Base-by-base conservation (phyloP, 2,329 filamentous ascomycete species). In the Atkinsonella hypoxylon region DNA sequence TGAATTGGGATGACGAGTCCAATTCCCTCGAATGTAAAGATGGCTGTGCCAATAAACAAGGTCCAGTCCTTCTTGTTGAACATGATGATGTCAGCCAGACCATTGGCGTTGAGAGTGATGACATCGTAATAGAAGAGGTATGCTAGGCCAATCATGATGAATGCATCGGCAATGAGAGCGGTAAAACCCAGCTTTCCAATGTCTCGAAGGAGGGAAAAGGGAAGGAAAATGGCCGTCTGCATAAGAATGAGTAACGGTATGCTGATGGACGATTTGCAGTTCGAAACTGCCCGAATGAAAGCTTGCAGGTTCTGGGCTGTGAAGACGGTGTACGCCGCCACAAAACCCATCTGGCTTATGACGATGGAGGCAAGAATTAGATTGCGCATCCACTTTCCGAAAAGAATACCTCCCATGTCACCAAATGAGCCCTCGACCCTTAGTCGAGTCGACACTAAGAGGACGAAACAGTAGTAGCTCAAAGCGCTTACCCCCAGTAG, bases 1-100 rank as follows among this genome's bases (percentile, higher is more conserved):
- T 98, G 94, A 53, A 98, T 96, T 0, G 94, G 93, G 55, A 98
- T 96, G 67, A 98, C 94, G 46, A 98, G 80, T 12, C 93, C 94
- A 54, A 98, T 94, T 30, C 93, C 93, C 65, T 98, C 93, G 63
- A 97, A 98, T 0, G 93, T 97, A 71, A 98, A 98, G 64, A 98
- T 97, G 30, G 94, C 93, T 0, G 94, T 98, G 54, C 93, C 94
- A 60, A 98, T 98, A 66, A 98, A 97, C 4, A 98, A 77, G 0
- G 93, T 95, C 93, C 94, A 98, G 65, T 89, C 85, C 54, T 85
- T 81, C 40, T 84, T 69, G 71, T 98, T 98, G 76, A 98, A 97
- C 61, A 85, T 77, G 58, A 86, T 79, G 61, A 97, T 90, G 64
- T 98, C 93, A 5, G 89, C 78, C 22, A 95, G 70, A 12, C 89